A percentile compares a stretch with the other conserved stretches of the same genome.
phyloP scores from a whole-genome alignment of 1,284 basidiomycete genomes.

The Golubevia sp. region DNA sequence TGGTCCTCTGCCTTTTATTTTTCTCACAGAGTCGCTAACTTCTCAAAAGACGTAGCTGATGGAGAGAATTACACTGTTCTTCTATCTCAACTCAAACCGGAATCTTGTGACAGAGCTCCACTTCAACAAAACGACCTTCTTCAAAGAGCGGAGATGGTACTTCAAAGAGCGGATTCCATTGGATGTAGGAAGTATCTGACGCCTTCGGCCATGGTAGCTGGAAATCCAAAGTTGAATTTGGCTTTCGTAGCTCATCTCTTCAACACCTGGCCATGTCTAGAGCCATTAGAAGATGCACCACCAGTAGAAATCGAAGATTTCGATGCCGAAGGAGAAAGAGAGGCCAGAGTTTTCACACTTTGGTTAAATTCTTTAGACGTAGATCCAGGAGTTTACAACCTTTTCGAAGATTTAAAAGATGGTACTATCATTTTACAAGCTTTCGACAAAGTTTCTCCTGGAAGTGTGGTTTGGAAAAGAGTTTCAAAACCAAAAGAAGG shows the following conservation, averaged over 20 bases:
- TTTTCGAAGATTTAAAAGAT: conserved; percentile 92
- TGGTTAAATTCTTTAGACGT: conserved; percentile 98
- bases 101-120: conserved; percentile 88
- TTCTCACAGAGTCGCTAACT: conserved; percentile 77
- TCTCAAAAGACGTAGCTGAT: conserved; percentile 90
- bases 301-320: conserved; percentile 86
- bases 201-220: conserved; percentile 83
- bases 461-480: conserved; percentile 88
- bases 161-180: conserved; percentile 90
- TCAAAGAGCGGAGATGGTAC: conserved; percentile 83
- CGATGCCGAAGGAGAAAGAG: conserved; percentile 96
- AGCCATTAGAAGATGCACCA: conserved; percentile 81
- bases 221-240: conserved; percentile 97
- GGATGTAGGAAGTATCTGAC: conserved; percentile 96
- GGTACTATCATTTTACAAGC: conserved; percentile 89
- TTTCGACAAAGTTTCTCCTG: conserved; percentile 92
- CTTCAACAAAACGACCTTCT: conserved; percentile 82
- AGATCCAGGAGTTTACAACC: conserved; percentile 91
- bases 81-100: conserved; percentile 85
- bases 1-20: conserved; percentile 2
- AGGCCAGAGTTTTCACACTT: conserved; percentile 94
- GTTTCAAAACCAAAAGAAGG: conserved; percentile 86
- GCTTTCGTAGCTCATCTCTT: conserved; percentile 98
- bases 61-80: conserved; percentile 97
- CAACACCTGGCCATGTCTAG: conserved; percentile 81